Evolutionary conservation across 106 monocot genomes (phyloP).

Genomic region (Phalaenopsis equestris): DNA sequence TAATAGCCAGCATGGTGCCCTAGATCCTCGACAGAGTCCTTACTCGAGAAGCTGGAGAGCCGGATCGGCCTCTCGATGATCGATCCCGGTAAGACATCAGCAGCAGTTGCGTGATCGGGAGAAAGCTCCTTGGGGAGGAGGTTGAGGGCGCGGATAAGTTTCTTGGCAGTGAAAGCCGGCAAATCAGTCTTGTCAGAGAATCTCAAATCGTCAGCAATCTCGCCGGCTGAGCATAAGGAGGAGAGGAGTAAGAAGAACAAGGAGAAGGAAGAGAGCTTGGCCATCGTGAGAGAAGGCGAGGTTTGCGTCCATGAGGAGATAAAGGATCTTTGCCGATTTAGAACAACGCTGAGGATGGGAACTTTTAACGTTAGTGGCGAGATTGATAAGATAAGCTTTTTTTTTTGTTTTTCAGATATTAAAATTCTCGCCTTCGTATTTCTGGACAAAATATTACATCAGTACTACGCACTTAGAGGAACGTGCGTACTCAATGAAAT

Average conservation of each 20-base stretch:
- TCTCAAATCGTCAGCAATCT: not conserved
- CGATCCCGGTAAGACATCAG: conserved; percentile 1
- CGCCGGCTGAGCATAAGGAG: not conserved
- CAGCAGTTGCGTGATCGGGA: not conserved
- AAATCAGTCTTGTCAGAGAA: conserved; percentile 22
- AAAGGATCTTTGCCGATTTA: no score
- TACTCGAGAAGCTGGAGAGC: conserved; percentile 30
- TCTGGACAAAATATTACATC: no score
- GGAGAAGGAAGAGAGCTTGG: not conserved
- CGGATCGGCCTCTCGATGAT: conserved; percentile 48
- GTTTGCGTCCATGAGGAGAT: no score
- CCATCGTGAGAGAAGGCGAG: not conserved
- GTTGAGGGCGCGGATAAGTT: conserved; percentile 62
- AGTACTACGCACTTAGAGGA: no score
- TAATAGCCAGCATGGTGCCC: conserved; percentile 90
- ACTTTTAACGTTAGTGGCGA: no score
- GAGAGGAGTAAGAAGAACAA: not conserved
- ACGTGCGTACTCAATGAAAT: no score
- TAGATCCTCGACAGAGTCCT: conserved; percentile 33
- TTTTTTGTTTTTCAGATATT: no score
- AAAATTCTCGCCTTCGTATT: no score
- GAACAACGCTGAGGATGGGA: no score
- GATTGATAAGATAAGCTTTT: no score
- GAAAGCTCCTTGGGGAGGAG: conserved; percentile 45
- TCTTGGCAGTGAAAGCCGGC: conserved; percentile 35